Evolutionary conservation across 495 filamentous ascomycete genomes (phyloP).

Genomic region (Xanthoparmelia taractica): DNA sequence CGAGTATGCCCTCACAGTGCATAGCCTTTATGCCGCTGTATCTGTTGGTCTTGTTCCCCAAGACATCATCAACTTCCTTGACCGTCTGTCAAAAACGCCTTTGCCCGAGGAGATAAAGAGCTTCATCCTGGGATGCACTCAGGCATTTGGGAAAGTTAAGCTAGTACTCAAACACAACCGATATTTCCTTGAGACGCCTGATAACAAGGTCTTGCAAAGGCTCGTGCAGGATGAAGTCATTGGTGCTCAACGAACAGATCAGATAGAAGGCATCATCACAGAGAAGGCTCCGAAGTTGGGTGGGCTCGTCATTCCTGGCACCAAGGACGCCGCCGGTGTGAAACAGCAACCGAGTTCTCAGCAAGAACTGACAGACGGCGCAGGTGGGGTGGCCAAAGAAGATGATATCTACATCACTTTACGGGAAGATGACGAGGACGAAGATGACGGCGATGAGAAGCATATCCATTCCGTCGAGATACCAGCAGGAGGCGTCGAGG

Average conservation of each 20-base stretch:
- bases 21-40: slow-evolving; percentile 91
- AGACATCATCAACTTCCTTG: slow-evolving; percentile 84
- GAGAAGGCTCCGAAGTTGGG: slow-evolving; percentile 79
- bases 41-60: slow-evolving; percentile 79
- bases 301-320: slow-evolving; percentile 89
- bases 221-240: slow-evolving; percentile 70
- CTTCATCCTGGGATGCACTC: slow-evolving; percentile 77
- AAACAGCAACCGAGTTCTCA: slow-evolving; percentile 50
- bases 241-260: slow-evolving; percentile 53
- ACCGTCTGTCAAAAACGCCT: slow-evolving; percentile 78
- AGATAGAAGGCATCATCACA: slow-evolving; percentile 63
- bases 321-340: slow-evolving; percentile 81
- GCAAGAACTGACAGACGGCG: slow-evolving; percentile 31
- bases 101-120: slow-evolving; percentile 67
- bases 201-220: slow-evolving; percentile 74
- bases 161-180: slow-evolving; percentile 89
- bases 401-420: slow-evolving; percentile 55
- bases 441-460: slow-evolving; percentile 83
- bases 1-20: slow-evolving; percentile 84
- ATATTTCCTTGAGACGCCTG: slow-evolving; percentile 87
- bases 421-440: slow-evolving; percentile 65
- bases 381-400: slow-evolving; percentile 33
- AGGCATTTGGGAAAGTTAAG: slow-evolving; percentile 91
- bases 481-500: slow-evolving; percentile 63
- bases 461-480: slow-evolving; percentile 97